Evolutionary conservation across 148 eudicot genomes (phyloP), one percentile per base, ranked within the genome.

Genomic region (Vaccinium myrtillus): DNA sequence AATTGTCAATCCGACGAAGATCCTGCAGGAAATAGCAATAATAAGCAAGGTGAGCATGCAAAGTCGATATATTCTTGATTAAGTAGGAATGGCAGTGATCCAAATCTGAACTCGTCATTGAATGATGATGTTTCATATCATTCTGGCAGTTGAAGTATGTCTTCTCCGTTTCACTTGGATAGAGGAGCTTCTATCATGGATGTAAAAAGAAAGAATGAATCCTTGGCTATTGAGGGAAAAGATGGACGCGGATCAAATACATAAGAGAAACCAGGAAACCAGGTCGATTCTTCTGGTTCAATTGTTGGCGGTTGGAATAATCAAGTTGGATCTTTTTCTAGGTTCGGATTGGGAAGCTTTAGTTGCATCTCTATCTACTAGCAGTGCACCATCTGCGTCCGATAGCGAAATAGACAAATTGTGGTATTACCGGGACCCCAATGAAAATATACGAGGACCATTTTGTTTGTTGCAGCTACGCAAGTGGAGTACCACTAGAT

Each of bases 371-470:
- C 73, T 69, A 65, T 86, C 95, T 18, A 75, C 70, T 8, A 91
- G 85, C 82, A 78, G 81, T 82, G 80, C 89, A 53, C 84, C 85
- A 63, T 69, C 82, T 43, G 56, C 86, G 73, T 84, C 87, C 53
- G 84, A 82, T 82, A 86, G 87, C 76, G 98, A 92, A 86, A 84
- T 85, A 78, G 95, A 92, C 36, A 94, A 89, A 87, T 65, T 88
- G 77, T 97, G 99, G 99, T 92, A 94, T 81, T 97, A 97, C 84
- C 88, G 89, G 85, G 99, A 97, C 73, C 98, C 98, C 14, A 84
- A 85, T 75, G 98, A 94, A 81, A 92, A 85, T 63, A 82, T 93
- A 87, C 99, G 94, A 89, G 99, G 99, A 80, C 98, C 99, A 69
- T 97, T 97, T 84, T 89, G 89, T 82, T 82, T 92, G 92, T 77